A percentile compares a stretch with the other conserved stretches of the same genome.
Conservation (phyloP, 805 yeast species). For the Debaryomyces castellii region DNA sequence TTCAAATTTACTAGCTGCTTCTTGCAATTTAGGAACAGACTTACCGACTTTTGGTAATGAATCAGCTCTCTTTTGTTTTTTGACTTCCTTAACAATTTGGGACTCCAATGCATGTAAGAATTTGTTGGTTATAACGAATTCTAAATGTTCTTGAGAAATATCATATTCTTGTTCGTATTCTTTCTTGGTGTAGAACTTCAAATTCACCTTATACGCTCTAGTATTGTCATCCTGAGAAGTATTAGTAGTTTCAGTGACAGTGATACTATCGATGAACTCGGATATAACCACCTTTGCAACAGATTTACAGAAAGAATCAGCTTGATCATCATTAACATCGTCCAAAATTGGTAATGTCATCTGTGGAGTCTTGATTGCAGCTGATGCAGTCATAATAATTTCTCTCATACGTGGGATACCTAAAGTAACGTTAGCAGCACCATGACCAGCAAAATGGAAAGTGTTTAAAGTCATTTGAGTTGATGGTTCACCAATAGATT, state of each 20-base stretch:
- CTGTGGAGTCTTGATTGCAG: constrained; percentile 96
- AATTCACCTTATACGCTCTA: constrained; percentile 72
- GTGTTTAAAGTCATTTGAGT: constrained; percentile 98
- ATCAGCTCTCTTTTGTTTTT: constrained; percentile 68
- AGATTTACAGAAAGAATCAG: constrained; percentile 90
- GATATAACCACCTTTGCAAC: constrained; percentile 82
- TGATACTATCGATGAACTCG: constrained; percentile 82
- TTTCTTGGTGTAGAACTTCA: constrained; percentile 69
- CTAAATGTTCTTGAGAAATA: constrained; percentile 76
- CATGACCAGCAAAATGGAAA: constrained; percentile 99
- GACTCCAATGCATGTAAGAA: constrained; percentile 73
- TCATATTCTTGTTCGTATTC: constrained; percentile 91
- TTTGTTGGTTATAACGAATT: constrained; percentile 57
- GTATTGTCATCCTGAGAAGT: constrained; percentile 44
- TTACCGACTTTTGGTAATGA: constrained; percentile 64
- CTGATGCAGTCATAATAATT: constrained; percentile 98
- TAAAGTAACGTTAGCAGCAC: constrained; percentile 98
- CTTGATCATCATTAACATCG: constrained; percentile 81
- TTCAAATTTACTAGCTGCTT: constrained; percentile 30
- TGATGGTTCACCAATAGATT: constrained; percentile 98
- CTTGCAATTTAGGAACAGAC: constrained; percentile 62
- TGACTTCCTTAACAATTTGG: constrained; percentile 75
- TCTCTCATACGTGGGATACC: constrained; percentile 99
- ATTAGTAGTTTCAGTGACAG: constrained; percentile 87
- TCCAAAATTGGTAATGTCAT: constrained; percentile 86